Base-by-base conservation (phyloP, 1,284 basidiomycete species). In the Tilletia caries region DNA sequence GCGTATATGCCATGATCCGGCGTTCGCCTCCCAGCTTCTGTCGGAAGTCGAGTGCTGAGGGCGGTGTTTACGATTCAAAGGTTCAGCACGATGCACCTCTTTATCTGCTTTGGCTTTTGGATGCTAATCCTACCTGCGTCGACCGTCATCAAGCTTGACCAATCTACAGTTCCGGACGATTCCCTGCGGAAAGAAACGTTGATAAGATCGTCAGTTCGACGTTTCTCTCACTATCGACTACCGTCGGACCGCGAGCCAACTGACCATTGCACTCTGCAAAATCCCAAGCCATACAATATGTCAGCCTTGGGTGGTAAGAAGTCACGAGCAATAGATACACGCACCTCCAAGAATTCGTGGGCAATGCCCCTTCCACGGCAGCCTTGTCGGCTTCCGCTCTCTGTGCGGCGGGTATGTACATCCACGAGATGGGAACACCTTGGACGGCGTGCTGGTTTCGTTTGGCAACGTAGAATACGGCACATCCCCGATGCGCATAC, bases 21-120 rank as follows among this genome's bases (percentile, higher is more conserved):
- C 87, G 85, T 84, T 95, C 93, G 1, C 93, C 93, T 0, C 93
- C 93, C 25, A 95, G 85, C 87, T 89, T 90, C 65, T 88, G 79
- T 32, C 93, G 87, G 85, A 93, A 95, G 58, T 90, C 87, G 10
- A 95, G 82, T 0, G 92, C 92, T 88, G 82, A 10, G 43, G 10
- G 20, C 20, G 8, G 20, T 44, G 8, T 44, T 20, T 20, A 44
- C 8, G 43, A 44, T 50, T 20, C 0, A 41, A 41, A 2, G 37
- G 37, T 6, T 41, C 37, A 41, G 37, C 37, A 41, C 8, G 10
- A 8, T 29, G 54, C 10, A 1, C 54, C 29, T 58, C 25, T 27
- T 27, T 50, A 27, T 6, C 20, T 50, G 48, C 48, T n/a, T n/a
- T 20, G 29, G 54, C n/a, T 27, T 27, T 27, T 25, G 32, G 8